Conservation (phyloP, 1,284 basidiomycete species). For the Bjerkandera adusta region DNA sequence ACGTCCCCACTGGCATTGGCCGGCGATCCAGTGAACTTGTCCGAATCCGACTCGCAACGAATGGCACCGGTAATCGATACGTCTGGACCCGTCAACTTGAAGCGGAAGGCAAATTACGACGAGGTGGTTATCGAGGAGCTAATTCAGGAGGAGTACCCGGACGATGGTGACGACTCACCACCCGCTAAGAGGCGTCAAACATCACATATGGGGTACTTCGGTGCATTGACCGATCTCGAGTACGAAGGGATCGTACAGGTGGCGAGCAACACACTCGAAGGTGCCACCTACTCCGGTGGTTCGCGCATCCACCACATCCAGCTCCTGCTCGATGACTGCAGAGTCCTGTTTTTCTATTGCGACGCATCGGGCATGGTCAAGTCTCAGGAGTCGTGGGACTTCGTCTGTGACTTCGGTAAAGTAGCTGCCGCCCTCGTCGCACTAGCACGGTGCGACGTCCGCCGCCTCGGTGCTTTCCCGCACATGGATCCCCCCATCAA, state of each 20-base stretch:
- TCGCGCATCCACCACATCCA: background rate
- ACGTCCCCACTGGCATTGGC: too few species aligned
- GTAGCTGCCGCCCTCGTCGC: conserved; percentile 8
- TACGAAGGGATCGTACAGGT: background rate
- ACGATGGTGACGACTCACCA: too few species aligned
- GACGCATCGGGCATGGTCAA: conserved; percentile 6
- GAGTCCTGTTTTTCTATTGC: conserved; percentile 4
- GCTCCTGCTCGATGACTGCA: background rate
- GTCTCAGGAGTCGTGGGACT: background rate
- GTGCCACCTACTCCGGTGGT: background rate
- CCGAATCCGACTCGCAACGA: too few species aligned
- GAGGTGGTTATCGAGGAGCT: too few species aligned
- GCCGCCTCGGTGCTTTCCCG: background rate
- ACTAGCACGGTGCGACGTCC: background rate
- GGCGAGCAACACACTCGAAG: conserved; percentile 4
- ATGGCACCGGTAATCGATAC: too few species aligned
- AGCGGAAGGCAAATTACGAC: too few species aligned
- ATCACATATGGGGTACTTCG: too few species aligned
- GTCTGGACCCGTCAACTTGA: too few species aligned
- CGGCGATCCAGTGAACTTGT: too few species aligned
- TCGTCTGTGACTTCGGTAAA: conserved; percentile 9
- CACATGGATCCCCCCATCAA: background rate
- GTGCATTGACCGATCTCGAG: too few species aligned
- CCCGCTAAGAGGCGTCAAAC: too few species aligned
- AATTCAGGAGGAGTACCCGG: too few species aligned